These are phyloP conservation scores for Euryodendron excelsum DNA, from an alignment of 148 eudicot species.

Conservation along the genomic window DNA sequence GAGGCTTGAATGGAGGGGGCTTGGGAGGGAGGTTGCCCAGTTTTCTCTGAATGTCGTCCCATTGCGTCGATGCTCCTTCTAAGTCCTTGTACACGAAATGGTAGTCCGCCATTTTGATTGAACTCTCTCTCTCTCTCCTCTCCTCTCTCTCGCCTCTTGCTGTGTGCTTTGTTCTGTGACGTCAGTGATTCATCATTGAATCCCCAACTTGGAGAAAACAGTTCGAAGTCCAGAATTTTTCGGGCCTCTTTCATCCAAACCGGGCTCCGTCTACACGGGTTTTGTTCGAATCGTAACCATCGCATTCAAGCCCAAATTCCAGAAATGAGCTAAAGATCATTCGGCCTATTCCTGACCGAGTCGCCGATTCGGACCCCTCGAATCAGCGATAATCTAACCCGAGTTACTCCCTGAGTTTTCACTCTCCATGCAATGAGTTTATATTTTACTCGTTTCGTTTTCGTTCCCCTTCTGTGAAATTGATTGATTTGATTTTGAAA, in stretches of 20 bases:
- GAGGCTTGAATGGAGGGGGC: conserved; percentile 66
- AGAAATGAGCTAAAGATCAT: not conserved
- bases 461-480: not conserved
- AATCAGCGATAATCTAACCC: not conserved
- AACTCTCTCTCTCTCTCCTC: not conserved
- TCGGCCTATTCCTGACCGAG: not conserved
- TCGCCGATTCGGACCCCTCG: not conserved
- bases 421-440: not conserved
- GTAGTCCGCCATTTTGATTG: conserved; percentile 30
- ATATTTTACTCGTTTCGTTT: not conserved
- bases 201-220: too few species aligned
- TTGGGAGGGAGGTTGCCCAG: conserved; percentile 74
- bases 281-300: too few species aligned
- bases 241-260: too few species aligned
- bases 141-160: not conserved
- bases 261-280: too few species aligned
- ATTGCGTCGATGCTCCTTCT: conserved; percentile 84
- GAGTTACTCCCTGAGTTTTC: too few species aligned
- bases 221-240: too few species aligned
- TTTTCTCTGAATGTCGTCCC: conserved; percentile 89
- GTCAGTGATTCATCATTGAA: too few species aligned
- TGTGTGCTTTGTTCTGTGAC: too few species aligned
- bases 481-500: not conserved
- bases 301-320: too few species aligned
- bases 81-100: conserved; percentile 83